Evolutionary conservation across 176 grass and related monocot species (phyloP), one percentile per base, ranked within the genome.

Genomic region (Cenchrus americanus): DNA sequence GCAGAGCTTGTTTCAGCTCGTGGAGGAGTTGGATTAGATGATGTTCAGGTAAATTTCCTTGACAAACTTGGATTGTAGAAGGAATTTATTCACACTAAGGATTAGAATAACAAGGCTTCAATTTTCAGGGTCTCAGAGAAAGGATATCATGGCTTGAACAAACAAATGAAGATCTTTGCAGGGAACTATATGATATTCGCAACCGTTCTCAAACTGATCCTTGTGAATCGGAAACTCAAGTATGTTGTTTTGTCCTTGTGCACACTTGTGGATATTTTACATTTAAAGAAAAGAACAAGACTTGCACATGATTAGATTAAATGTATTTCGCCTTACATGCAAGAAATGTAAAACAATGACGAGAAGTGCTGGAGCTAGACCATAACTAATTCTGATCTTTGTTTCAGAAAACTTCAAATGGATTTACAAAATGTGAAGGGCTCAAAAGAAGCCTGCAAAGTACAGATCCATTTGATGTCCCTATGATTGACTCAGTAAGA

Each of bases 391-490:
- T 84, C 37, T 78, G n/a, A 62, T 77, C 52, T 59, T 55, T 84
- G 48, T 83, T 92, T 85, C 88, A 99, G 97, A 94, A 94, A 94
- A 34, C 68, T 61, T 92, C 64, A 88, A 94, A 48, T 64, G 80
- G 83, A 6, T 97, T 88, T 77, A 66, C 54, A 26, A 99, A 94
- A 86, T 82, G 69, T 82, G 97, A 96, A 94, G 97, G 97, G 30
- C 88, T 99, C 61, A 99, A 94, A 84, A 94, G 97, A 84, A 96
- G 97, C 84, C 85, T 99, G 79, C 87, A 93, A 81, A 96, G 81
- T 81, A 94, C 89, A 23, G 97, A 99, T 53, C 77, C 79, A 46
- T 91, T 96, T 80, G 91, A 96, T 88, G 62, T 91, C 76, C 86
- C 88, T 69, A 96, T 99, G 97, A 66, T 63, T 49, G 97, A 99